Percentiles rank a stretch among this genome's conserved stretches.
Conservation (phyloP, 805 yeast species). For the Starmerella apis region DNA sequence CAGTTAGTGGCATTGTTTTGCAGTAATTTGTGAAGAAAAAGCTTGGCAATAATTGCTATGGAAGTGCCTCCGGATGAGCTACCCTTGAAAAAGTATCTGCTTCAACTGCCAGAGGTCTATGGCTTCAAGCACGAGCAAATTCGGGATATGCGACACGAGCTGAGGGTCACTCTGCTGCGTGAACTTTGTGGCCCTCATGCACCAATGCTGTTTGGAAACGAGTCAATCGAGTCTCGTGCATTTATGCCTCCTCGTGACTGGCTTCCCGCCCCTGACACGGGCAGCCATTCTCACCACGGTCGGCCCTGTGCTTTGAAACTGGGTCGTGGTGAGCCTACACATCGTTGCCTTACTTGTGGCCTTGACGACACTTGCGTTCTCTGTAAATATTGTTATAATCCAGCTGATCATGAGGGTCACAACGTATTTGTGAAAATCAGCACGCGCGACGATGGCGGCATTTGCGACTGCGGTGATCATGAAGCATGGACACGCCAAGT, state of each 20-base stretch:
- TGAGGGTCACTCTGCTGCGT: slow-evolving; percentile 37
- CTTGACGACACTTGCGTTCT: slow-evolving; percentile 76
- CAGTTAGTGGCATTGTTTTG: background rate
- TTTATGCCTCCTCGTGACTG: slow-evolving; percentile 20
- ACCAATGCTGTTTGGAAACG: slow-evolving; percentile 15
- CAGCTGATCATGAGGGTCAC: slow-evolving; percentile 62
- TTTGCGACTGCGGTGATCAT: slow-evolving; percentile 82
- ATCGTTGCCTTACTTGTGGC: slow-evolving; percentile 65
- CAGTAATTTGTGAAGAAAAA: background rate
- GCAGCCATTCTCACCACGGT: slow-evolving; percentile 41
- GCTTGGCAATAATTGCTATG: background rate
- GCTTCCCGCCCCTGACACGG: slow-evolving; percentile 20
- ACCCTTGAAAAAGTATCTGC: slow-evolving; percentile 1
- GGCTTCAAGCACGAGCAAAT: slow-evolving; percentile 25
- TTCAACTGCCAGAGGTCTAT: slow-evolving; percentile 27
- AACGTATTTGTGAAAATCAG: slow-evolving; percentile 53
- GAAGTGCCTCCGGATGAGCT: background rate
- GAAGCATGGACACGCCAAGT: slow-evolving; percentile 63
- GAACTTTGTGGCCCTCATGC: slow-evolving; percentile 34
- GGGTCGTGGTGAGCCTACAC: slow-evolving; percentile 69
- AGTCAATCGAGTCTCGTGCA: slow-evolving; percentile 8
- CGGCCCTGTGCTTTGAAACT: slow-evolving; percentile 68
- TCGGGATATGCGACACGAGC: slow-evolving; percentile 25
- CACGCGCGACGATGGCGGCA: slow-evolving; percentile 57
- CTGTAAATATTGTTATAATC: slow-evolving; percentile 65